Evolutionary conservation across 495 filamentous ascomycete species (phyloP).

Genomic region (Xylaria venustula): DNA sequence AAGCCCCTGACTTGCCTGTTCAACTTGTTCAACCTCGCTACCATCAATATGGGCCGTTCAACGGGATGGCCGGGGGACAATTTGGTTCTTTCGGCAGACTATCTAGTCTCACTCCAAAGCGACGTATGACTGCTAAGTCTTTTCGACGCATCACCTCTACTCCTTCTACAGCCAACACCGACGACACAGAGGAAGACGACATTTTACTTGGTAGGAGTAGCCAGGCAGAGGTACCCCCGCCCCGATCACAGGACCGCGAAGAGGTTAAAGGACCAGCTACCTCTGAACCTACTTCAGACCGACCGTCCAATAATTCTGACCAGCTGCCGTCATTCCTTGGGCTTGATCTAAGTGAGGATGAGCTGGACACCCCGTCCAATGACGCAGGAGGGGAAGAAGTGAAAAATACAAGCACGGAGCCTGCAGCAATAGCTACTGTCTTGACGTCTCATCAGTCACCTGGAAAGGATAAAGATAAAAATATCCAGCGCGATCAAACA

Average conservation of each 20-base stretch:
- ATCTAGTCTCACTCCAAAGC: slow-evolving; percentile 5
- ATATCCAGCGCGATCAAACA: background rate
- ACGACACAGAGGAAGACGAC: slow-evolving; percentile 22
- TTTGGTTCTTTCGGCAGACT: background rate
- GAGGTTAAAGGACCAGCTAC: background rate
- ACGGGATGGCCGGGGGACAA: background rate
- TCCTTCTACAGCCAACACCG: background rate
- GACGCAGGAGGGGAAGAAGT: background rate
- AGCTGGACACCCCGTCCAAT: background rate
- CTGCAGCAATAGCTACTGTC: background rate
- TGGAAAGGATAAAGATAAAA: background rate
- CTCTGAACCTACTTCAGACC: background rate
- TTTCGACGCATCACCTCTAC: slow-evolving; percentile 3
- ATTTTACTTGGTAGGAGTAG: slow-evolving; percentile 17
- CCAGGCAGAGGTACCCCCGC: background rate
- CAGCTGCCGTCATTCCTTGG: background rate
- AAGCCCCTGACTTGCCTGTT: slow-evolving; percentile 22
- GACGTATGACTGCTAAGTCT: slow-evolving; percentile 9
- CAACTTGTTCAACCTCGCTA: too few relatives aligned
- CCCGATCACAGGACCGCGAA: background rate
- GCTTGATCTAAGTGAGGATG: background rate
- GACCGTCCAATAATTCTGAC: background rate
- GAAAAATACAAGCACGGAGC: background rate
- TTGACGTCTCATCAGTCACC: background rate
- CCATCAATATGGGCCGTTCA: slow-evolving; percentile 8